Evolutionary conservation across 306 rosid genomes (phyloP).

Genomic region (Sindora glabra): DNA sequence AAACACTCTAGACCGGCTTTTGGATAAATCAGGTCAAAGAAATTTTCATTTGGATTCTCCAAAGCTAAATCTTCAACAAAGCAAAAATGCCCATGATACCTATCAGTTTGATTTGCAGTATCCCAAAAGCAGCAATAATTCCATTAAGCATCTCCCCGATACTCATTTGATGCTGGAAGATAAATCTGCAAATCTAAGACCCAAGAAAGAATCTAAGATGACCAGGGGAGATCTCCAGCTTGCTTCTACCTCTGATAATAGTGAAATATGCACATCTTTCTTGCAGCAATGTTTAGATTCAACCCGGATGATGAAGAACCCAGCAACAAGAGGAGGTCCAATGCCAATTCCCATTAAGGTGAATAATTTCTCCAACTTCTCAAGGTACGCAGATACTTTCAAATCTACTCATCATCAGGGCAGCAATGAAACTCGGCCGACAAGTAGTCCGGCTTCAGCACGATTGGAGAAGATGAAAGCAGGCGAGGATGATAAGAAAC

Average conservation of each 20-base stretch:
- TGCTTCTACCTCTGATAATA: background rate
- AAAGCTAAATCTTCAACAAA: background rate
- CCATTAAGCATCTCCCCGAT: background rate
- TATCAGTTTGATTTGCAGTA: background rate
- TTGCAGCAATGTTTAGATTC: background rate
- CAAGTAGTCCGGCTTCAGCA: background rate
- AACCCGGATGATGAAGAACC: constrained; percentile 1
- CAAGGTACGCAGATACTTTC: constrained; percentile 12
- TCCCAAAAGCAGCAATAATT: background rate
- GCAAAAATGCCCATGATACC: constrained; percentile 3
- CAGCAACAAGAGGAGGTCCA: too few relatives aligned
- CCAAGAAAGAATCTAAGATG: background rate
- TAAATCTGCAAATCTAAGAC: background rate
- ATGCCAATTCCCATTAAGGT: background rate
- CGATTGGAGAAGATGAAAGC: constrained; percentile 3
- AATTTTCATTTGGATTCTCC: constrained; percentile 2
- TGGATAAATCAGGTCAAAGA: background rate
- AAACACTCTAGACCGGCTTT: background rate
- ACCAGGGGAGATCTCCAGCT: background rate
- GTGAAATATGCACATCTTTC: constrained; percentile 9
- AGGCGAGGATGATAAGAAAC: background rate
- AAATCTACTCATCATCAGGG: constrained; percentile 6
- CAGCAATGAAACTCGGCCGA: background rate
- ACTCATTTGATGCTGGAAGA: background rate
- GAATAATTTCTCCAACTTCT: constrained; percentile 30